A percentile compares a stretch with the other conserved stretches of the same genome.
Conservation (phyloP, 1,284 basidiomycete species). For the Irpex lacteus region DNA sequence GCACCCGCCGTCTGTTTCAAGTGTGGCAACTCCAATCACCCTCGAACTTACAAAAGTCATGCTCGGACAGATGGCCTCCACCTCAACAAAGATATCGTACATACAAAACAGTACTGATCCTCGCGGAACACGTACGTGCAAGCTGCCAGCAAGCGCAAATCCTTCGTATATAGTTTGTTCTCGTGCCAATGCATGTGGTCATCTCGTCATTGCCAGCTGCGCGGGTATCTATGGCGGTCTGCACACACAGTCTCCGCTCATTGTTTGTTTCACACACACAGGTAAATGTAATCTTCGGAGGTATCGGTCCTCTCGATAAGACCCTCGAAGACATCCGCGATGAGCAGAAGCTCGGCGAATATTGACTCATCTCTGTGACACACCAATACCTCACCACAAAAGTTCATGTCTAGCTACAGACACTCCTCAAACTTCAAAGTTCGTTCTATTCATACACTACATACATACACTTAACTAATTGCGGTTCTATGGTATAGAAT, state of each 20-base stretch:
- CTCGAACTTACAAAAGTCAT: background rate
- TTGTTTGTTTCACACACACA: no score
- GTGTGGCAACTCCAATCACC: background rate
- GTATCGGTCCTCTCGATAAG: no score
- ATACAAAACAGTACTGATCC: background rate
- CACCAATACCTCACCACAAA: background rate
- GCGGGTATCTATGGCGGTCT: no score
- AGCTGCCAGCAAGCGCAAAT: background rate
- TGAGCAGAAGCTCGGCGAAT: no score
- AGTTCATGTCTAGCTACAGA: background rate
- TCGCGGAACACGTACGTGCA: background rate
- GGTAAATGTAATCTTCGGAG: no score
- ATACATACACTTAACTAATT: background rate
- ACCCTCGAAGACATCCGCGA: no score
- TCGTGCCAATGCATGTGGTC: no score
- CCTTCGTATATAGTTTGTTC: background rate
- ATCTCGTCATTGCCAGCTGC: no score
- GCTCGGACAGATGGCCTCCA: background rate
- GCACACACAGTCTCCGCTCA: no score
- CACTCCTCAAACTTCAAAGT: background rate
- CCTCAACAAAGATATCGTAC: background rate
- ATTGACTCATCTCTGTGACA: background rate
- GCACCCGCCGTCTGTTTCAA: slow-evolving; percentile 1
- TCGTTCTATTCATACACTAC: background rate
- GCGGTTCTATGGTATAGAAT: background rate